Percentiles rank a stretch among this genome's conserved stretches.
Evolutionary conservation across 2,329 filamentous ascomycete genomes (phyloP).

Genomic region (Nemania serpens): DNA sequence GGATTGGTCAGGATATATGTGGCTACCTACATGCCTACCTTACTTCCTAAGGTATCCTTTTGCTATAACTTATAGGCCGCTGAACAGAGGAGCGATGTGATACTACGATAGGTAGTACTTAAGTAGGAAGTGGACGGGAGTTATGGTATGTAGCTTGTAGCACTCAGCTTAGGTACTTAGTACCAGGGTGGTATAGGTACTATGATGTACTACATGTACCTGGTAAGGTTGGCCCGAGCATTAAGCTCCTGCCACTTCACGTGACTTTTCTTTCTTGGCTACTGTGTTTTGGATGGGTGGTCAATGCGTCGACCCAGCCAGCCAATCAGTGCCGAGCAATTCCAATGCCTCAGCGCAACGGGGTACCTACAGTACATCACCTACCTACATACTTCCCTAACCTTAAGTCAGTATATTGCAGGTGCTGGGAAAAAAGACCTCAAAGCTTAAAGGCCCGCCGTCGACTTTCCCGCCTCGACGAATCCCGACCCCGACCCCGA

Average conservation of each 20-base stretch:
- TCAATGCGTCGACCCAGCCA: slow-evolving; percentile 1
- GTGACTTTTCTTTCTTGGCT: slow-evolving; percentile 1
- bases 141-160: too few species aligned
- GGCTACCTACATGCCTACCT: too few species aligned
- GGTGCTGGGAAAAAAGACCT: slow-evolving; percentile 55
- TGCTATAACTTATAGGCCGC: too few species aligned
- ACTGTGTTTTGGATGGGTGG: background rate
- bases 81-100: too few species aligned
- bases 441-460: slow-evolving; percentile 43
- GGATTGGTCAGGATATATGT: background rate
- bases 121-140: too few species aligned
- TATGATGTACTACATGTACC: too few species aligned
- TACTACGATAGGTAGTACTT: too few species aligned
- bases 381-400: too few species aligned
- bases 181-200: too few species aligned
- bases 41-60: too few species aligned
- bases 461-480: slow-evolving; percentile 30
- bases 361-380: slow-evolving; percentile 4
- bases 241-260: background rate
- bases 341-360: slow-evolving; percentile 48
- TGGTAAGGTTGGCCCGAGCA: too few species aligned
- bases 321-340: slow-evolving; percentile 55
- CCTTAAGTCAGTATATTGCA: slow-evolving; percentile 22
- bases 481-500: slow-evolving; percentile 19
- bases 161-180: too few species aligned